These are phyloP conservation scores for Neurospora cerealis DNA, from an alignment of 495 filamentous ascomycete genomes.

Conservation along the genomic window DNA sequence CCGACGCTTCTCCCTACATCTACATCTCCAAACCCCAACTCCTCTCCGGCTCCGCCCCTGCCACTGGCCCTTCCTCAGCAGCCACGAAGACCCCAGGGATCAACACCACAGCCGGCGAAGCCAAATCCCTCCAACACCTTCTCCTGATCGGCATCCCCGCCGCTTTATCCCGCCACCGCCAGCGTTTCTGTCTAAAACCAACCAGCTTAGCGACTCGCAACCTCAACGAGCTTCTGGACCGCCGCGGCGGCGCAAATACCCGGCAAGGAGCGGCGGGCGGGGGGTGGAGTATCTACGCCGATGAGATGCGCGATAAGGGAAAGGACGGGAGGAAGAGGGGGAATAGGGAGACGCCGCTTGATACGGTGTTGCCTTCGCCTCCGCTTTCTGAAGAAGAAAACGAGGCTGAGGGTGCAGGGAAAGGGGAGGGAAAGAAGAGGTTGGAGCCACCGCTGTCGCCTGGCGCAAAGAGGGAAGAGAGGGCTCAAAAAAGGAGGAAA, in stretches of 20 bases:
- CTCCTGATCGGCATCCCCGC: constrained; percentile 67
- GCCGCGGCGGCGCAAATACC: constrained; percentile 38
- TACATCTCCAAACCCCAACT: constrained; percentile 52
- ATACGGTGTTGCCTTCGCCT: constrained; percentile 33
- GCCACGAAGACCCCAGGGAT: not conserved
- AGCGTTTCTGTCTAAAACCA: constrained; percentile 53
- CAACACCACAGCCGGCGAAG: constrained; percentile 30
- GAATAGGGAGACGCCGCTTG: constrained; percentile 41
- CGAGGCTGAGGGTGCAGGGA: too few relatives aligned
- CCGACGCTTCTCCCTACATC: constrained; percentile 62
- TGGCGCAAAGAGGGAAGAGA: constrained; percentile 23
- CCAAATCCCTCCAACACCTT: constrained; percentile 54
- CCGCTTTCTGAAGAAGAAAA: constrained; percentile 27
- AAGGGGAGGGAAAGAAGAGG: too few relatives aligned
- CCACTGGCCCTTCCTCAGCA: not conserved
- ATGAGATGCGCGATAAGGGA: constrained; percentile 33
- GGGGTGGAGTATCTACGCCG: constrained; percentile 69
- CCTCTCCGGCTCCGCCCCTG: constrained; percentile 10
- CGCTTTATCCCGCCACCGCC: constrained; percentile 60
- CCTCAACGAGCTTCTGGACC: constrained; percentile 51
- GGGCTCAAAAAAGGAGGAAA: constrained; percentile 30
- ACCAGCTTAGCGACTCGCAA: constrained; percentile 61
- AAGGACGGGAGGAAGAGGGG: constrained; percentile 10
- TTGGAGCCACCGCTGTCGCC: constrained; percentile 14
- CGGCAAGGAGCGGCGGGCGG: constrained; percentile 44